These are phyloP conservation scores for Apiospora malaysiana DNA, from an alignment of 2,329 filamentous ascomycete species.

Conservation along the genomic window DNA sequence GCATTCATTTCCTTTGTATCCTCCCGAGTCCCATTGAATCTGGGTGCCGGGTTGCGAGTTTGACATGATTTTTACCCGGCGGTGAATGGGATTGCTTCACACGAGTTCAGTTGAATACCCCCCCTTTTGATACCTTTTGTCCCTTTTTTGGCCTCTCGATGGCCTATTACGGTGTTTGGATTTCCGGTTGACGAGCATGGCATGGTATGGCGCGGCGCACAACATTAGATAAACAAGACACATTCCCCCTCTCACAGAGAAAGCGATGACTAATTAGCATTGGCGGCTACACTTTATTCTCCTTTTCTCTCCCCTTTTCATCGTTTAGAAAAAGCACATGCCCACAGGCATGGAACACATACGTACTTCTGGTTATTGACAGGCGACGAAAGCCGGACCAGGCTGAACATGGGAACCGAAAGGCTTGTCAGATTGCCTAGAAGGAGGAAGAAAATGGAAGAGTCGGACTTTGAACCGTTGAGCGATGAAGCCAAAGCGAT, in stretches of 20 bases:
- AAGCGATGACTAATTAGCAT: constrained; percentile 8
- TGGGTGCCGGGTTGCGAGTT: background rate
- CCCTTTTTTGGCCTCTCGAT: constrained; percentile 21
- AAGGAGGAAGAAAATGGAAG: background rate
- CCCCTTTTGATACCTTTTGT: constrained; percentile 27
- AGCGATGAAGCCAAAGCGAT: background rate
- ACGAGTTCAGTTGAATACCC: constrained; percentile 24
- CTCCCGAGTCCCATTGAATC: background rate
- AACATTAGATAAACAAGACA: constrained; percentile 5
- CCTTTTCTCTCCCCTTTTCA: no score
- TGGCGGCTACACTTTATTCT: background rate
- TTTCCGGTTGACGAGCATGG: background rate
- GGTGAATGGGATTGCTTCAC: constrained; percentile 17
- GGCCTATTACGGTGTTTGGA: constrained; percentile 15
- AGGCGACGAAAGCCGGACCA: background rate
- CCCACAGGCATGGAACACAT: background rate
- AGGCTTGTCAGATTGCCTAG: background rate
- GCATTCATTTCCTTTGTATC: constrained; percentile 21
- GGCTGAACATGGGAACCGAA: background rate
- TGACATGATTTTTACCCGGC: constrained; percentile 5
- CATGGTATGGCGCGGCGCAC: constrained; percentile 15
- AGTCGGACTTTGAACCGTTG: background rate
- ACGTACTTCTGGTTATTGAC: background rate
- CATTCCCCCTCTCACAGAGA: background rate
- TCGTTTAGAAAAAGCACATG: background rate